Base-by-base conservation (phyloP, 495 filamentous ascomycete species). In the Cenococcum geophilum region DNA sequence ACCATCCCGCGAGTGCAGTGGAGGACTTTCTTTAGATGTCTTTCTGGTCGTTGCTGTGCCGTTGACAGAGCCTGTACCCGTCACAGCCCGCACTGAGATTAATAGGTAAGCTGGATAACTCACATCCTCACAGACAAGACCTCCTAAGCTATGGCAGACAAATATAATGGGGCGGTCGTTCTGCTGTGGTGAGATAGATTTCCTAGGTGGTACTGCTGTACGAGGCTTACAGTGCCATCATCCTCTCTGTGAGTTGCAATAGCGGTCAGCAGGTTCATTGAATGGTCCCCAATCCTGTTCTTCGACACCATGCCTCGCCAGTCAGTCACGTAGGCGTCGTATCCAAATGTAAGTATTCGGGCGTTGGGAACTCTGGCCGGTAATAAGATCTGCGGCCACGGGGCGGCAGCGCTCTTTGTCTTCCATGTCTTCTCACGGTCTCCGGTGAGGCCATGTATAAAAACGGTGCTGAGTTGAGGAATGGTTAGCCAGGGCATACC, bases 51-150 rank as follows among this genome's bases (percentile, higher is more conserved):
- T 36, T 64, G 56, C 34, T 21, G 37, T 25, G 56, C 37, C 8
- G 18, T 6, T 14, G 34, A 11, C 34, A 48, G 25, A 58, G 27
- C 34, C 34, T 1, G 49, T 11, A 32, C 58, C 11, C 71, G 35
- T 48, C 59, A 21, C 58, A 62, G 52, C 50, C 63, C 3, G 65
- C 67, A 21, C 51, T 23, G 1, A 59, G 54, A 42, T 49, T 5
- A 22, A 16, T 18, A 5, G 45, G 20, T 49, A 22, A 49, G 21
- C 45, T 49, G 12, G 45, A 49, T 49, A 5, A 61, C 58, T 65
- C n/a, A 70, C 66, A 22, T 67, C 47, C 48, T 78, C 63, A 58
- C 71, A 74, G 0, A 80, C 66, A 11, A 74, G 63, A 23, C 68
- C 70, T 6, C 68, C 72, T n/a, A n/a, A n/a, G n/a, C n/a, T n/a